Base-by-base conservation (phyloP, 2,329 filamentous ascomycete species). In the Madurella mycetomatis region DNA sequence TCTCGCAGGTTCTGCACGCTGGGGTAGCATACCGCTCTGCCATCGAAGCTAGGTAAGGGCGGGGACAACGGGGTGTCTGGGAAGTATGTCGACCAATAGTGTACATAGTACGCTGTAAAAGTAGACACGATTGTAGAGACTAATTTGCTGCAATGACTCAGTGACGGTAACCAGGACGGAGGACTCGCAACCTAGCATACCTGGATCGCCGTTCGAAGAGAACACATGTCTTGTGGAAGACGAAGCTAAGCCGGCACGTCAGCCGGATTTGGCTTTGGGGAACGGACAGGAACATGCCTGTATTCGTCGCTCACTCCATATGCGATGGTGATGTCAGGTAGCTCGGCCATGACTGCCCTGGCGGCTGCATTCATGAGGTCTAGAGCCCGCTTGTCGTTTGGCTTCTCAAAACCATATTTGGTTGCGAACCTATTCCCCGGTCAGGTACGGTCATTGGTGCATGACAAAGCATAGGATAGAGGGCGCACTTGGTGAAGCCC, bases 221-320 rank as follows among this genome's bases (percentile, higher is more conserved):
- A 43, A 80, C 79, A 64, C 85, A 90, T 34, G 82, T 81, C 67
- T 92, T 92, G 69, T 95, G 88, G 60, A 96, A 90, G 41, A 96
- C 85, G 64, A 96, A 96, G 70, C 90, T 94, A 57, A 32, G 2
- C 8, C 9, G 41, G 2, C 11, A n/a, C 64, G 37, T 65, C 32
- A 40, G 47, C 39, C 31, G 19, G 11, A 30, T 16, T 13, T 46
- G 41, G 15, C 39, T 54, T 47, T 40, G 34, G 47, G 47, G 54
- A 37, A 66, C 71, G 62, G 61, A 52, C 17, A 34, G 39, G 1
- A 16, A 41, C 46, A 30, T 47, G 87, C 83, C 85, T 94, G 70
- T 87, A 97, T 69, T 99, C 94, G 67, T 99, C 94, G 70, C 91
- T 96, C 61, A 96, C 85, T 1, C 94, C 94, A 64, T 97, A 99